These are phyloP conservation scores for Stylosanthes scabra DNA, from an alignment of 331 rosid species.

Conservation along the genomic window DNA sequence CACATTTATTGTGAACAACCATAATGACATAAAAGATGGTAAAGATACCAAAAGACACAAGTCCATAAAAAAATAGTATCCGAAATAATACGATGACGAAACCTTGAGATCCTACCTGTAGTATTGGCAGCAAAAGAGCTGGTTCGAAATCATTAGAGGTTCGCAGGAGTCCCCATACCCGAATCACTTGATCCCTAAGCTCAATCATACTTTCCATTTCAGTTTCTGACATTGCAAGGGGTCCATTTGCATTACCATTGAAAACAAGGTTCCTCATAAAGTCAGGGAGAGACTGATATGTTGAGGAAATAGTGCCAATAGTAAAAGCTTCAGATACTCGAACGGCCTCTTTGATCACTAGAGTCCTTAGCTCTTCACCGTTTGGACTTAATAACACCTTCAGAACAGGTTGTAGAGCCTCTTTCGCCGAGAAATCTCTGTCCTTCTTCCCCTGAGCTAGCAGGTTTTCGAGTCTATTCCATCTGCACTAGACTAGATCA, in stretches of 20 bases:
- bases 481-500: constrained; percentile 63
- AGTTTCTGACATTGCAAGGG: constrained; percentile 58
- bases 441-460: constrained; percentile 86
- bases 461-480: constrained; percentile 93
- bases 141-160: constrained; percentile 86
- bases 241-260: constrained; percentile 66
- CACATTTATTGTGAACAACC: too few relatives aligned
- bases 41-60: too few relatives aligned
- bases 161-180: constrained; percentile 77
- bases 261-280: constrained; percentile 62
- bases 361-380: constrained; percentile 72
- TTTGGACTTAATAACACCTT: constrained; percentile 83
- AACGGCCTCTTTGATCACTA: constrained; percentile 84
- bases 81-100: neutral
- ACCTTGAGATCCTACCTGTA: constrained; percentile 91
- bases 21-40: too few relatives aligned
- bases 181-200: constrained; percentile 79
- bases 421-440: constrained; percentile 86
- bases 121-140: constrained; percentile 67
- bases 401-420: constrained; percentile 88
- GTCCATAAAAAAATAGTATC: too few relatives aligned
- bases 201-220: constrained; percentile 72
- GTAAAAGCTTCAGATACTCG: constrained; percentile 88
- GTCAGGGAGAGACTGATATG: constrained; percentile 67
- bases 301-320: constrained; percentile 60